phyloP scores from a whole-genome alignment of 495 filamentous ascomycete species.

The Lentithecium fluviatile region DNA sequence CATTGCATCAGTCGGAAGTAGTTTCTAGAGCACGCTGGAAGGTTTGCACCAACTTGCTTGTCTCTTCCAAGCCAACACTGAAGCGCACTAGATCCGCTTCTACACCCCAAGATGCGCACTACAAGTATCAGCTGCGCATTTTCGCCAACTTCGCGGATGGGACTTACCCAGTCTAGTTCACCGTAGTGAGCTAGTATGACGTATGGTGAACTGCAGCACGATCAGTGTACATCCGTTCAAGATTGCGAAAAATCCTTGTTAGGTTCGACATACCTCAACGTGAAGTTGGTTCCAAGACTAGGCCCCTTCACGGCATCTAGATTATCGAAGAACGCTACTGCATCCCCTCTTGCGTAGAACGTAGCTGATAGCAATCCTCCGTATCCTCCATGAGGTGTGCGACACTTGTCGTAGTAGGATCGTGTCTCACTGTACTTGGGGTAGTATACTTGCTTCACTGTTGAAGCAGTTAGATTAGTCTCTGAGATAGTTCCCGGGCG shows the following conservation, averaged over 20 bases:
- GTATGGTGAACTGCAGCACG: conserved; percentile 67
- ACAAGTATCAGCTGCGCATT: conserved; percentile 14
- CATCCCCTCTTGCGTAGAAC: conserved; percentile 67
- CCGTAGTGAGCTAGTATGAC: conserved; percentile 87
- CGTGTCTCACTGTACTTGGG: conserved; percentile 73
- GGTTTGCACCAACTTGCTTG: conserved; percentile 55
- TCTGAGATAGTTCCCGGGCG: background rate
- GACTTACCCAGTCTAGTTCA: conserved; percentile 81
- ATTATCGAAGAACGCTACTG: conserved; percentile 78
- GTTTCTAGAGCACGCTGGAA: conserved; percentile 48
- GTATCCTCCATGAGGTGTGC: conserved; percentile 76
- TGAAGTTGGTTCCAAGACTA: conserved; percentile 96
- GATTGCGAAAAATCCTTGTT: background rate
- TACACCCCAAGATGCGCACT: conserved; percentile 76
- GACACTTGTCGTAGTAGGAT: conserved; percentile 72
- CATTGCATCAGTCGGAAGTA: conserved; percentile 12
- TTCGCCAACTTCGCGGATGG: background rate
- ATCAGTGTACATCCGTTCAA: conserved; percentile 23
- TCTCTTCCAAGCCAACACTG: conserved; percentile 87
- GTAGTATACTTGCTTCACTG: conserved; percentile 82
- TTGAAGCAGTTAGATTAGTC: conserved; percentile 16
- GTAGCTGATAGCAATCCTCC: conserved; percentile 85
- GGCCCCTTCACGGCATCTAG: conserved; percentile 90
- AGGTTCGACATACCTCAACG: conserved; percentile 55
- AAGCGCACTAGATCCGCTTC: conserved; percentile 76